A percentile compares a stretch with the other conserved stretches of the same genome.
Evolutionary conservation across 2,329 filamentous ascomycete species (phyloP).

Genomic region (Fusarium brevicatenulatum): DNA sequence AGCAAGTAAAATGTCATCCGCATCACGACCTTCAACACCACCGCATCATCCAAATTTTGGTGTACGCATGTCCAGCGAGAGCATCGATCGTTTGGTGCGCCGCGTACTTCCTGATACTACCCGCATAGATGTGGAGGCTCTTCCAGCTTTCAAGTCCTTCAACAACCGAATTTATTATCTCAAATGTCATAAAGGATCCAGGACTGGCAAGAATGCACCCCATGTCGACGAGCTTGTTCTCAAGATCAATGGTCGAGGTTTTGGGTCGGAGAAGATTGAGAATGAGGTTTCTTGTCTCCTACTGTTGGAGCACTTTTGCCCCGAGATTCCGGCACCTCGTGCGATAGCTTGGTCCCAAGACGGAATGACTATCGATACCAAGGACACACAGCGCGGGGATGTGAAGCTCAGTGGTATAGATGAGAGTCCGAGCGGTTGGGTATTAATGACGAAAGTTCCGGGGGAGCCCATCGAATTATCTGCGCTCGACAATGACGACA

Average conservation of each 20-base stretch:
- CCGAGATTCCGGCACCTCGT: background rate
- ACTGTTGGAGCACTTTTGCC: background rate
- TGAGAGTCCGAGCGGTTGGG: background rate
- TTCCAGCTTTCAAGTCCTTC: background rate
- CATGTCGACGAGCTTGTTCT: background rate
- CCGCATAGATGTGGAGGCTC: background rate
- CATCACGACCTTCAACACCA: background rate
- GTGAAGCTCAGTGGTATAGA: background rate
- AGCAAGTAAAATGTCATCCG: background rate
- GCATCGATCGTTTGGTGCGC: background rate
- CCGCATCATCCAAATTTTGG: constrained; percentile 1
- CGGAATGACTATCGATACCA: background rate
- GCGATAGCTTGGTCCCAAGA: constrained; percentile 16
- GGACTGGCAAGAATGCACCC: rapidly evolving
- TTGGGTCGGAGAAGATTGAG: background rate
- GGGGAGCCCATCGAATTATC: background rate
- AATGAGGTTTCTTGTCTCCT: constrained; percentile 16
- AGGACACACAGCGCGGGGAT: rapidly evolving
- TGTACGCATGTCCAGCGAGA: background rate
- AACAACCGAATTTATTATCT: constrained; percentile 24
- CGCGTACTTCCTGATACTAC: background rate
- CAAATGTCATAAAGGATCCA: rapidly evolving
- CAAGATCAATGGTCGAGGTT: constrained; percentile 18
- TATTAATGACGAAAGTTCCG: constrained; percentile 1
- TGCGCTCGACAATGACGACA: background rate